phyloP scores from a whole-genome alignment of 1,139 yeast genomes.

The Suhomyces choctaworum region DNA sequence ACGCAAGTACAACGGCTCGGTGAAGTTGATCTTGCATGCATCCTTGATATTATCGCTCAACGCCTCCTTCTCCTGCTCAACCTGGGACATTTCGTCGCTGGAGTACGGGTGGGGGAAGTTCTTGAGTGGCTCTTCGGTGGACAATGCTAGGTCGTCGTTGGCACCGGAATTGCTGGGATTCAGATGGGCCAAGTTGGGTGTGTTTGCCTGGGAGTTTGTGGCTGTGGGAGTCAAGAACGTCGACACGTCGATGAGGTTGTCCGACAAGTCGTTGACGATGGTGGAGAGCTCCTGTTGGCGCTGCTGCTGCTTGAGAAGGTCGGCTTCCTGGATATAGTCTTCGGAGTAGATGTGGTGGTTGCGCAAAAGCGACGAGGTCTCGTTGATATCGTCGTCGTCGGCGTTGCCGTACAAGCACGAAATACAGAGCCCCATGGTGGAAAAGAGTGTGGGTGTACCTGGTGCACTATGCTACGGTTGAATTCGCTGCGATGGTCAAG shows the following conservation, averaged over 20 bases:
- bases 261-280: conserved; percentile 46
- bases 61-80: conserved; percentile 21
- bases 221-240: conserved; percentile 33
- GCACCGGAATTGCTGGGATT: conserved; percentile 10
- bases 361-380: conserved; percentile 36
- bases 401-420: conserved; percentile 43
- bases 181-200: conserved; percentile 10
- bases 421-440: conserved; percentile 45
- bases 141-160: conserved; percentile 9
- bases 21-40: conserved; percentile 23
- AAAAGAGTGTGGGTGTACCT: no score
- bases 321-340: conserved; percentile 43
- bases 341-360: conserved; percentile 32
- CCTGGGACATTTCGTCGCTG: conserved; percentile 22
- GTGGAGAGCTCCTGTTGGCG: conserved; percentile 44
- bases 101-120: conserved; percentile 15
- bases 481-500: no score
- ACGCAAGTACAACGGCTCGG: conserved; percentile 33
- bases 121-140: conserved; percentile 11
- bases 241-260: conserved; percentile 46
- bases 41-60: conserved; percentile 25
- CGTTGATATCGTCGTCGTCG: conserved; percentile 39
- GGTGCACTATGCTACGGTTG: no score
- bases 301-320: conserved; percentile 41
- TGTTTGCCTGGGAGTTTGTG: conserved; percentile 9